These are phyloP conservation scores for Penicillium sp. DNA, from an alignment of 2,329 filamentous ascomycete genomes.

Conservation along the genomic window DNA sequence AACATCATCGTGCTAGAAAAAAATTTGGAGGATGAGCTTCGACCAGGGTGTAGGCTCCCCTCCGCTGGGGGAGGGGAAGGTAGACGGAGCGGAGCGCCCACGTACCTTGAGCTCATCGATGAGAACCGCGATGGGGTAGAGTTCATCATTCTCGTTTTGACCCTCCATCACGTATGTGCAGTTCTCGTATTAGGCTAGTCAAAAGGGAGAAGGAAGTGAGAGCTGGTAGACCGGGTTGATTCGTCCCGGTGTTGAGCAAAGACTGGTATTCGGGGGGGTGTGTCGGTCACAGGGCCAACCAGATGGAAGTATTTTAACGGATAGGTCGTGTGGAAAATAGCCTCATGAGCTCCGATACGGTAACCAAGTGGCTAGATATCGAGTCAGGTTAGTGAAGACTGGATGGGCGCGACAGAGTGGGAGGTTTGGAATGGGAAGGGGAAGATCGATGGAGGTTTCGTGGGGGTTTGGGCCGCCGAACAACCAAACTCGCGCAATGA, in stretches of 20 bases:
- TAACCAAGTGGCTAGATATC: conserved; percentile 5
- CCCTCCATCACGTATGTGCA: conserved; percentile 68
- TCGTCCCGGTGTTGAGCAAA: conserved; percentile 28
- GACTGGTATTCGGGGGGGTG: conserved; percentile 24
- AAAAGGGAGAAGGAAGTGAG: conserved; percentile 5
- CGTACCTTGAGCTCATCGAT: conserved; percentile 98
- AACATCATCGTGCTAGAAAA: conserved; percentile 86
- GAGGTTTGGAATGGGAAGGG: conserved; percentile 22
- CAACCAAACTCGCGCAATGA: conserved; percentile 17
- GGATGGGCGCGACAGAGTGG: conserved; percentile 11
- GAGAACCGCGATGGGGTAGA: conserved; percentile 98
- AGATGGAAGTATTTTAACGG: conserved; percentile 9
- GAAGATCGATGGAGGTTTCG: conserved; percentile 32
- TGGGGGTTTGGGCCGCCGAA: conserved; percentile 35
- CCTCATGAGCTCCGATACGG: conserved; percentile 10
- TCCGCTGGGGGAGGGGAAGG: conserved; percentile 5
- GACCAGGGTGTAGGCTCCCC: not conserved
- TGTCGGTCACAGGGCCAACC: conserved; percentile 13
- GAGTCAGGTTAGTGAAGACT: conserved; percentile 12
- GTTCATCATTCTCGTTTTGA: conserved; percentile 89
- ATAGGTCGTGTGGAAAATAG: conserved; percentile 1
- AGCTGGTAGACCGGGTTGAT: conserved; percentile 22
- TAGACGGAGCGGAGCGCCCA: conserved; percentile 12
- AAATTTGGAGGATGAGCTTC: conserved; percentile 20
- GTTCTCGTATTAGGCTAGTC: conserved; percentile 18